Conservation (phyloP, 169 alveolate genomes). For the Plasmodium berghei region DNA sequence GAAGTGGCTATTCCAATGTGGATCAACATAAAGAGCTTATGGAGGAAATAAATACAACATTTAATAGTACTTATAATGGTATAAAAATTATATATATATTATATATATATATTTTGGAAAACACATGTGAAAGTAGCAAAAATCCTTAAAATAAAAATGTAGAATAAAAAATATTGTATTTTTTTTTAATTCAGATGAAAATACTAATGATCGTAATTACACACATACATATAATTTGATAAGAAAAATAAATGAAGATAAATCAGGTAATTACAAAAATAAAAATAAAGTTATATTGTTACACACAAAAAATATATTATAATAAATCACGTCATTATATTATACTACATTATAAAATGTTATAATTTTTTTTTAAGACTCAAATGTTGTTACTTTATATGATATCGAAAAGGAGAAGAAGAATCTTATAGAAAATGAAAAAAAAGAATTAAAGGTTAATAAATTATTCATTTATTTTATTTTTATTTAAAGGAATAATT, state of each 20-base stretch:
- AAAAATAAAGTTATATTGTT: not conserved
- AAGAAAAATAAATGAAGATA: slow-evolving; percentile 44
- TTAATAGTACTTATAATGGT: slow-evolving; percentile 23
- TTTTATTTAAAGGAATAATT: not conserved
- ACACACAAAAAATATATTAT: not conserved
- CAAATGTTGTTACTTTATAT: not conserved
- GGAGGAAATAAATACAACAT: slow-evolving; percentile 35
- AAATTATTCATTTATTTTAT: not conserved
- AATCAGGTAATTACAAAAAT: slow-evolving; percentile 22
- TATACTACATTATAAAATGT: not conserved
- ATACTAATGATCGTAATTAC: slow-evolving; percentile 2
- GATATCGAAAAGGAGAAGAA: slow-evolving; percentile 52
- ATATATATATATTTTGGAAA: not conserved
- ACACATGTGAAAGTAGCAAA: not conserved
- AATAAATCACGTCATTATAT: not conserved
- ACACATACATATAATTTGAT: slow-evolving; percentile 55
- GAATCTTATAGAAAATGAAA: slow-evolving; percentile 22
- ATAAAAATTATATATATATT: not conserved
- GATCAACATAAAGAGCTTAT: slow-evolving; percentile 29
- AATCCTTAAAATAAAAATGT: not conserved
- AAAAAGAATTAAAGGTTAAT: slow-evolving; percentile 41
- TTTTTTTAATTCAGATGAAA: not conserved
- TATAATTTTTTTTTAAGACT: slow-evolving; percentile 21
- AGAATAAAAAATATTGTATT: not conserved
- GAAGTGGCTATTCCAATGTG: not conserved